Conservation (phyloP, 225 moss, liverwort and hornwort species). For the Bryoerythrophyllum caledonicum region DNA sequence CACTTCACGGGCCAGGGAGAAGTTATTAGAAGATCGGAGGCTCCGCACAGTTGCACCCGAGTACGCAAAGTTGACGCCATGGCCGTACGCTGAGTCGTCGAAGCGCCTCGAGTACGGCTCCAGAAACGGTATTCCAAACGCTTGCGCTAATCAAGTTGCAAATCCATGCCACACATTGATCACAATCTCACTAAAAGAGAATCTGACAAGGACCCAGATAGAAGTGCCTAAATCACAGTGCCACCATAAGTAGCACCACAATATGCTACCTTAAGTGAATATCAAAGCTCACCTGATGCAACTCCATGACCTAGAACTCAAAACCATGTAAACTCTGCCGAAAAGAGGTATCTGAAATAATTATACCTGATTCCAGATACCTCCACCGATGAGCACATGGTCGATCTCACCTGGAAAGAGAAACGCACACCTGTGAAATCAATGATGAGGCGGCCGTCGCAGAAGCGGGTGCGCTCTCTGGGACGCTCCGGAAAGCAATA, state of each 20-base stretch:
- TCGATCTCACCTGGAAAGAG: too few species aligned
- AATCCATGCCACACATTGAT: background rate
- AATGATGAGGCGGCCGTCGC: slow-evolving; percentile 36
- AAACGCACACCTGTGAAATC: slow-evolving; percentile 35
- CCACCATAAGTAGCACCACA: too few species aligned
- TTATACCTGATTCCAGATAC: too few species aligned
- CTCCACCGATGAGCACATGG: too few species aligned
- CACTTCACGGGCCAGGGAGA: slow-evolving; percentile 32
- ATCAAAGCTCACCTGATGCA: too few species aligned
- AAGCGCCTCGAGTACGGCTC: slow-evolving; percentile 31
- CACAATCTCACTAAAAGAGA: background rate
- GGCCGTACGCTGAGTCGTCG: slow-evolving; percentile 31
- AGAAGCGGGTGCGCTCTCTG: slow-evolving; percentile 38
- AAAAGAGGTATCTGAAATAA: too few species aligned
- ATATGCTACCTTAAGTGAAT: too few species aligned
- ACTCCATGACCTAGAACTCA: too few species aligned
- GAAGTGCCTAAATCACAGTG: too few species aligned
- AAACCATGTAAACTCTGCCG: too few species aligned
- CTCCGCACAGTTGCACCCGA: slow-evolving; percentile 16
- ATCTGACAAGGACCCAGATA: background rate
- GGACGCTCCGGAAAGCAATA: slow-evolving; percentile 42
- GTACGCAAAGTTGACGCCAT: slow-evolving; percentile 48
- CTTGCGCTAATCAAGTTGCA: slow-evolving; percentile 38
- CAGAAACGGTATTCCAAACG: slow-evolving; percentile 44
- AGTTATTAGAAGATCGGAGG: background rate